A percentile compares a stretch with the other conserved stretches of the same genome.
Evolutionary conservation across 441 rosid species (phyloP).

Genomic region (Corymbia calophylla): DNA sequence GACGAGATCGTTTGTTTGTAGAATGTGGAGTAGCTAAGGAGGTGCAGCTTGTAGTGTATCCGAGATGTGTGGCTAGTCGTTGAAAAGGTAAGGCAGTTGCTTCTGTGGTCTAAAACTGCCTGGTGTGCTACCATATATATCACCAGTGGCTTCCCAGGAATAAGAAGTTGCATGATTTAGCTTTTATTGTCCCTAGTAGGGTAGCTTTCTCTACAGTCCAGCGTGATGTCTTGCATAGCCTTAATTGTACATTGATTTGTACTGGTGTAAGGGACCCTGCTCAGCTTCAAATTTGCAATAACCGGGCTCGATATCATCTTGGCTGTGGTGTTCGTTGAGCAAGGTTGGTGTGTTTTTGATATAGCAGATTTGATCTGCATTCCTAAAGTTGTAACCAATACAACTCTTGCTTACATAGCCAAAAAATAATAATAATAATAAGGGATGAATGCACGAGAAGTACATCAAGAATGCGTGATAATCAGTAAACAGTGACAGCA

Average conservation of each 20-base stretch:
- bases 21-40: not conserved
- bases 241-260: not conserved
- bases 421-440: no score
- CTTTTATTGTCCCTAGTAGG: not conserved
- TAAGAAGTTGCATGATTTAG: not conserved
- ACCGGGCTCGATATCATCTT: not conserved
- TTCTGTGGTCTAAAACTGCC: not conserved
- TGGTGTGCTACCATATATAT: not conserved
- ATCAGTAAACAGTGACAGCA: not conserved
- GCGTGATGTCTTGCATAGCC: not conserved
- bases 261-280: not conserved
- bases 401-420: not conserved
- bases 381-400: not conserved
- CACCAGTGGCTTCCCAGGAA: not conserved
- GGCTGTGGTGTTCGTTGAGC: not conserved
- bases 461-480: not conserved
- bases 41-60: not conserved
- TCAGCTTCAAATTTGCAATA: not conserved
- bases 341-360: not conserved
- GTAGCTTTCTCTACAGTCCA: not conserved
- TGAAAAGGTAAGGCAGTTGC: not conserved
- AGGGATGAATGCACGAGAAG: not conserved
- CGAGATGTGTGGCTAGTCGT: no score
- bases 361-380: not conserved
- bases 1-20: not conserved